phyloP scores from a whole-genome alignment of 2,329 filamentous ascomycete species.

The Nemania sp. region DNA sequence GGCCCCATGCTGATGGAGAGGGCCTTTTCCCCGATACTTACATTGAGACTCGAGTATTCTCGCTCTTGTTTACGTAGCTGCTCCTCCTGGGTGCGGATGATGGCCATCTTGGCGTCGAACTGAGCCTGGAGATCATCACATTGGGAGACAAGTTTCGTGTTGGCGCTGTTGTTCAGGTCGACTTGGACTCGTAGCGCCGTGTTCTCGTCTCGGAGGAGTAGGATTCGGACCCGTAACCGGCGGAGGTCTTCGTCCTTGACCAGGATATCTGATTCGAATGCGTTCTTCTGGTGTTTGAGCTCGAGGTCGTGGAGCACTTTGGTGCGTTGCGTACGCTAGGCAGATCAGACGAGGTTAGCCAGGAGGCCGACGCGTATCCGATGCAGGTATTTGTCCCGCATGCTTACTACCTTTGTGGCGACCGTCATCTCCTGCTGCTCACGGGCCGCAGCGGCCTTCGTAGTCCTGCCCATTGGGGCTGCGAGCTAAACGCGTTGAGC shows the following conservation, averaged over 20 bases:
- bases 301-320: constrained; percentile 63
- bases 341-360: not conserved
- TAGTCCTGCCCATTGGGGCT: constrained; percentile 35
- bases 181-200: constrained; percentile 67
- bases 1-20: not conserved
- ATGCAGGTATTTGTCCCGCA: not conserved
- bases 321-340: constrained; percentile 51
- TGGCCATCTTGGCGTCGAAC: constrained; percentile 50
- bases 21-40: constrained; percentile 33
- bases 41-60: constrained; percentile 54
- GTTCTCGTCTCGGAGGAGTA: constrained; percentile 77
- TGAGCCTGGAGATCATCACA: constrained; percentile 48
- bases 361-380: not conserved
- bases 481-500: constrained; percentile 26
- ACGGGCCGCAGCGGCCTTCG: constrained; percentile 36
- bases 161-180: constrained; percentile 44
- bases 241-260: constrained; percentile 76
- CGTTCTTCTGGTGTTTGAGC: constrained; percentile 67
- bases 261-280: constrained; percentile 68
- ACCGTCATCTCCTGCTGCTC: constrained; percentile 44
- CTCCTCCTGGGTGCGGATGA: constrained; percentile 51
- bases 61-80: constrained; percentile 54
- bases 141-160: constrained; percentile 43
- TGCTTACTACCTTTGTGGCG: constrained; percentile 46
- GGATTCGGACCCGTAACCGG: constrained; percentile 67